Evolutionary conservation across 768 basidiomycete species (phyloP), one percentile per base, ranked within the genome.

Genomic region (Suillus weaverae): DNA sequence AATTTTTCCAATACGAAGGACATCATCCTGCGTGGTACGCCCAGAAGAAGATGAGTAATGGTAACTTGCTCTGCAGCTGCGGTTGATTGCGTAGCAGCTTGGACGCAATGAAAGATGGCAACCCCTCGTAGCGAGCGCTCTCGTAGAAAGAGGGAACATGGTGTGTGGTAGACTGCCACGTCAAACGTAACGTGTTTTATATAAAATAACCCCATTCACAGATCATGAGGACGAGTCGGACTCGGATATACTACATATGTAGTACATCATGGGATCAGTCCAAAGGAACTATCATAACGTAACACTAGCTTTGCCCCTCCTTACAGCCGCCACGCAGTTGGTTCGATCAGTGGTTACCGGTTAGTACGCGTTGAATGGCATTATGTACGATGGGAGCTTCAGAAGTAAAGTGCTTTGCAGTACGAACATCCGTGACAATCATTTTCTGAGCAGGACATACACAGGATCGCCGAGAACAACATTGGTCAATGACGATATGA

Each of bases 381-480:
- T 38, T 36, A 26, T n/a, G n/a, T n/a, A n/a, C 9, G 26, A 39
- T 39, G n/a, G 26, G 26, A 10, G 26, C 26, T 39, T 38, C n/a
- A 18, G 14, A 30, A 26, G 35, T 26, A 36, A 38, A 38, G 55
- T 36, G 32, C 35, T 55, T 22, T 22, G 20, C 20, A n/a, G 35
- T 56, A 26, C 56, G 9, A 57, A 30, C 26, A 38, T 30, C 56
- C 38, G 32, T 18, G 10, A 39, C 16, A 22, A 57, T 81, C 80
- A 93, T 81, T 87, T 89, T 71, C 96, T 84, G 80, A 97, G 85
- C 32, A 99, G 84, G 48, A 98, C 80, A 76, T 94, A 99, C 62
- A 97, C 84, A 60, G 95, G 91, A 73, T 98, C 95, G 36, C 97
- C 97, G 5, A 99, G 86, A 16, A 97, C 94, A 63, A 99, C 89